These are phyloP conservation scores for Collybia sordida DNA, from an alignment of 768 basidiomycete genomes.

Conservation along the genomic window DNA sequence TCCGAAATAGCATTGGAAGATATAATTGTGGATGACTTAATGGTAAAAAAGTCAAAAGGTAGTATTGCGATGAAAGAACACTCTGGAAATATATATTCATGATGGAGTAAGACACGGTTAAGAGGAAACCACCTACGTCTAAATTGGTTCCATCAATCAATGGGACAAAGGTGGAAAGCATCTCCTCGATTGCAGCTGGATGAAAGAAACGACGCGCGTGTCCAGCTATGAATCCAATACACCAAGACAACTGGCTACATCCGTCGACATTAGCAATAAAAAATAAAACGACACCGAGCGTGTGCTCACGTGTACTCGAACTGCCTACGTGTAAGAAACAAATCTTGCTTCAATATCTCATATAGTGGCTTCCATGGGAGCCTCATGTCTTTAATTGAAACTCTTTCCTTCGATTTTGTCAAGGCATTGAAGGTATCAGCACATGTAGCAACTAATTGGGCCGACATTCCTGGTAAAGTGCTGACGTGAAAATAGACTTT, in stretches of 20 bases:
- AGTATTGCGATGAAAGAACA: slow-evolving; percentile 80
- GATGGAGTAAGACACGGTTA: background rate
- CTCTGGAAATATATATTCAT: slow-evolving; percentile 39
- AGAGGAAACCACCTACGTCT: slow-evolving; percentile 49
- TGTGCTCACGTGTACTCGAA: slow-evolving; percentile 72
- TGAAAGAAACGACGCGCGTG: slow-evolving; percentile 82
- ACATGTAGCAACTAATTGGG: slow-evolving; percentile 63
- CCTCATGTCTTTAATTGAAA: slow-evolving; percentile 75
- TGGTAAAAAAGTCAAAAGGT: slow-evolving; percentile 84
- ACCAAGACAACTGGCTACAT: slow-evolving; percentile 70
- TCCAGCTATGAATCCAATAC: slow-evolving; percentile 71
- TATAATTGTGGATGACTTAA: slow-evolving; percentile 83
- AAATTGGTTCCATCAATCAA: slow-evolving; percentile 71
- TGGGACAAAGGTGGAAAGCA: slow-evolving; percentile 86
- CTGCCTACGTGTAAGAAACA: slow-evolving; percentile 75
- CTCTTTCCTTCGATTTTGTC: slow-evolving; percentile 69
- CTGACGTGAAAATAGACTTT: slow-evolving; percentile 79
- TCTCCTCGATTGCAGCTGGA: slow-evolving; percentile 80
- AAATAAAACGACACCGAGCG: no score
- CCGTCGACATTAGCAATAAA: no score
- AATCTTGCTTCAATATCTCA: slow-evolving; percentile 64
- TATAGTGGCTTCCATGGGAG: slow-evolving; percentile 84
- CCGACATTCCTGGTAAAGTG: slow-evolving; percentile 75
- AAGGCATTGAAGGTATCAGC: slow-evolving; percentile 61
- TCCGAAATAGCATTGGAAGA: slow-evolving; percentile 76